Evolutionary conservation across 139 green algal species (phyloP).

Genomic region (Gonium pectorale): DNA sequence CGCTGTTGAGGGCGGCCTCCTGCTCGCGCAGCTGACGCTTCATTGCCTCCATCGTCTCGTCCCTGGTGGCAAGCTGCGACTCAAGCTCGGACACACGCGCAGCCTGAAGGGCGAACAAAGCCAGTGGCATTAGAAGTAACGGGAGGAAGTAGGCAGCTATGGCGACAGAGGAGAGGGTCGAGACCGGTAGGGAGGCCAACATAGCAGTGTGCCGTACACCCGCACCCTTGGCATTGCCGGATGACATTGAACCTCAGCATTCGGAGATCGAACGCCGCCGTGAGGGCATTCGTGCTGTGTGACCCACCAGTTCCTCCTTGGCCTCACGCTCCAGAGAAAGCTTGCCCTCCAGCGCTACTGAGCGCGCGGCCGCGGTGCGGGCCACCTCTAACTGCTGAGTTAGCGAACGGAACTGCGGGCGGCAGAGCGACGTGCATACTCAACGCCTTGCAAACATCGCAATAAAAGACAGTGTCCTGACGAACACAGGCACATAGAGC

Average conservation of each 20-base stretch:
- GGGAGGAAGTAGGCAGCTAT: no score
- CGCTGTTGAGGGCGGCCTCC: conserved; percentile 8
- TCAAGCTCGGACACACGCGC: neutral
- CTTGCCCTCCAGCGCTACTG: conserved; percentile 1
- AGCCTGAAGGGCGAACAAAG: conserved; percentile 15
- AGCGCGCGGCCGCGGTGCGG: neutral
- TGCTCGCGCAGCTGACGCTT: conserved; percentile 10
- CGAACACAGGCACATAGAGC: no score
- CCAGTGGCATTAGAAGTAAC: no score
- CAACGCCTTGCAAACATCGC: no score
- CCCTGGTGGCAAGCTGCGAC: neutral
- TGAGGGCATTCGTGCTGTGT: no score
- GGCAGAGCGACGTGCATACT: no score
- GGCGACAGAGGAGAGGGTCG: no score
- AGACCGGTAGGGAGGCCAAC: no score
- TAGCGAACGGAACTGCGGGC: conserved; percentile 3
- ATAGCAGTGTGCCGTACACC: no score
- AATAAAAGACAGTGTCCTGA: no score
- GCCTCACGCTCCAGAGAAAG: neutral
- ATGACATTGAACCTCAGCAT: no score
- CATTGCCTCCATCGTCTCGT: neutral
- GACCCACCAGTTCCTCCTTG: conserved; percentile 26
- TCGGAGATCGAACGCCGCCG: neutral
- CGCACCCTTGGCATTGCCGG: no score
- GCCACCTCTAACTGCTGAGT: conserved; percentile 22